Evolutionary conservation across 225 moss, liverwort and hornwort species (phyloP).

Genomic region (Sphagnum tenellum): DNA sequence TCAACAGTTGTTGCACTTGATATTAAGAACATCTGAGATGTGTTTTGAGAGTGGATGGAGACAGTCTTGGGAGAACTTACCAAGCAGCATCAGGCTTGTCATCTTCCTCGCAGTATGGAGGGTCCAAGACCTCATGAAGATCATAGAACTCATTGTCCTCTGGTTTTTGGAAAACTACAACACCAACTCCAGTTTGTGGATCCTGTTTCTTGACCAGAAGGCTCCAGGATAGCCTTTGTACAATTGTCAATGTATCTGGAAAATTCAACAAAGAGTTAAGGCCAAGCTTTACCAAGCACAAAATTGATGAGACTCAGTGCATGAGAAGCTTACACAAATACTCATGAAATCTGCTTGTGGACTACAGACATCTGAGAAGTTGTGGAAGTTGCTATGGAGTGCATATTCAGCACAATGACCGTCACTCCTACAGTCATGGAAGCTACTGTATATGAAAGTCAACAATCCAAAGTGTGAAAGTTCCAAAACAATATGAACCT

Average conservation of each 20-base stretch:
- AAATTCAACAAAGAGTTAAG: no score
- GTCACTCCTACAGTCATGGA: no score
- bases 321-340: no score
- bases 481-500: conserved; percentile 15
- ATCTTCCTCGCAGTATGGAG: conserved; percentile 55
- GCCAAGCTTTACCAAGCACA: no score
- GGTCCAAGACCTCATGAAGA: conserved; percentile 28
- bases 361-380: no score
- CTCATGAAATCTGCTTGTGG: neutral
- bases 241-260: conserved; percentile 41
- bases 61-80: conserved; percentile 18
- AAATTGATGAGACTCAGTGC: no score
- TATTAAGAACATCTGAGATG: no score
- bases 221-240: conserved; percentile 59
- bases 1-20: no score
- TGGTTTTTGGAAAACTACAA: conserved; percentile 82
- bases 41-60: no score
- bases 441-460: no score
- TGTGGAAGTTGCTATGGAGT: no score
- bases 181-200: conserved; percentile 40
- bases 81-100: conserved; percentile 88
- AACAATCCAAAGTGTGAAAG: neutral
- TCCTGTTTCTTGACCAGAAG: conserved; percentile 31
- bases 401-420: no score
- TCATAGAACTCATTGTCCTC: conserved; percentile 59